Base-by-base conservation (phyloP, 2,329 filamentous ascomycete genomes). In the Penicillium italicum region DNA sequence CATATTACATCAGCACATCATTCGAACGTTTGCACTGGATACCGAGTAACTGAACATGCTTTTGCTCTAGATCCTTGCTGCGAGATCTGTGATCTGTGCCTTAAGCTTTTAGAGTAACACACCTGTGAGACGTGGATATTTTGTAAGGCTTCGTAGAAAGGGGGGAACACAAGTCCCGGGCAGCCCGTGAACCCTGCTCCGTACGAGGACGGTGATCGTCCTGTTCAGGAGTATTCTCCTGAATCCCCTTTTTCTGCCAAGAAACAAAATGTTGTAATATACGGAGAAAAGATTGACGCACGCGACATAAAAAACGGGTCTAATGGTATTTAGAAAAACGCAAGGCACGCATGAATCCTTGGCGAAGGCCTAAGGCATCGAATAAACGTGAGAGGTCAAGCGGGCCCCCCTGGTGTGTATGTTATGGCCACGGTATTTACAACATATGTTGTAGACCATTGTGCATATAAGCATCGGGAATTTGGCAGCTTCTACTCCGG, bases 191-290 rank as follows among this genome's bases (percentile, higher is more conserved):
- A 36, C 36, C 22, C 12, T 50, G 26, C 33, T 14, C 18, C 10
- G 30, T 51, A 41, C 26, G 26, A 34, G 43, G 34, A 36, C 16
- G 44, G 7, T 44, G 58, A 58, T 58, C 57, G 50, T 55, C 42
- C 45, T 50, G 33, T 53, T 46, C 28, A 43, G 42, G 49, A 59
- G 41, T 31, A 38, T 44, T 44, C 46, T 50, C 52, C 52, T 55
- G 46, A 45, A 50, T 24, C 47, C 38, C 16, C 2, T 22, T 46
- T n/a, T 12, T 11, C 18, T 42, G 53, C 47, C 47, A 55, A 55
- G 53, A 44, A 44, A 50, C 26, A 50, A 45, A 33, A 4, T 16
- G 8, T 40, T 28, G 14, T 16, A 14, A 22, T 24, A 37, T 46
- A n/a, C 9, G 30, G 38, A 10, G 5, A 37, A n/a, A 24, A 26